Evolutionary conservation across 2,329 filamentous ascomycete genomes (phyloP), one percentile per base, ranked within the genome.

Genomic region (Arachnomyces sp.): DNA sequence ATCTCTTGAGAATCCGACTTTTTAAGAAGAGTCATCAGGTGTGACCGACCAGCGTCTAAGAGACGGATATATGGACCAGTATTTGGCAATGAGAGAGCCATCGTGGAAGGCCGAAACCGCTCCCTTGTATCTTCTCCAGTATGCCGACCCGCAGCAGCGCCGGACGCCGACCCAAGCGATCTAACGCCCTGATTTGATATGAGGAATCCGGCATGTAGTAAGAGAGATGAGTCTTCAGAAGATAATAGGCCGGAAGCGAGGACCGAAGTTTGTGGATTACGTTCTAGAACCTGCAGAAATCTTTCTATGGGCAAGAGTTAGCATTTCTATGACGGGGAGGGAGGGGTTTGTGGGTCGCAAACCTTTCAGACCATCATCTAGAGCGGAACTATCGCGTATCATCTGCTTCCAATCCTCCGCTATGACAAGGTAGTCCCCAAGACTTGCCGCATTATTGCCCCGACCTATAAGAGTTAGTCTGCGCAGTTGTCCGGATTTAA

Each of bases 51-150:
- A 18, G 71, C 63, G 13, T 66, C 65, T 3, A 81, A 60, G 7
- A 81, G 65, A 35, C 73, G 71, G 36, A 81, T 67, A 50, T 79
- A 79, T 0, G 73, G 66, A 1, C 78, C 78, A 2, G 73, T 77
- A 38, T 72, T 72, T 2, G 78, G 78, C 0, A 81, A 61, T 2
- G 74, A 74, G 36, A 81, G 65, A 46, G 74, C 70, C 50, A 68
- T 54, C 11, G 63, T 56, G 16, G 55, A 55, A 8, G 56, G 54
- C 34, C 51, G 44, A 28, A 52, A 54, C 20, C 44, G 28, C 5
- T 34, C 28, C 5, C 28, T 31, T 28, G 20, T 25, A 9, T 25
- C 20, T 25, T 25, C 20, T 5, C 20, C 20, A 5, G 20, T 9
- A 25, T 25, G 20, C 5, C 20, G 20, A 25, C 5, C 5, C 9